Evolutionary conservation across 2,329 filamentous ascomycete species (phyloP).

Genomic region (Aureobasidium lini): DNA sequence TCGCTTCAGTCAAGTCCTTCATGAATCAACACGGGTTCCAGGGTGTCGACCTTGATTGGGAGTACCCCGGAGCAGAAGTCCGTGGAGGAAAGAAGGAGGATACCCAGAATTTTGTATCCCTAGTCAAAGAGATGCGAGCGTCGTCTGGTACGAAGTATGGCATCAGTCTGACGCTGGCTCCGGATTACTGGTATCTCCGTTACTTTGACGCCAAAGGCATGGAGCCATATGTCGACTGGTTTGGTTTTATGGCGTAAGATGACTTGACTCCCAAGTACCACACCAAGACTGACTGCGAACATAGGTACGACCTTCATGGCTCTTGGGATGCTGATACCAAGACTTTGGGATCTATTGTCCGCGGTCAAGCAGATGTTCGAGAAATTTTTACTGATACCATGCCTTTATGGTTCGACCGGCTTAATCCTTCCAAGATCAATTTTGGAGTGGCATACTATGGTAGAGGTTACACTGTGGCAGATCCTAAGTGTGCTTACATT

Average conservation of each 20-base stretch:
- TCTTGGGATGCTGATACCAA: constrained; percentile 33
- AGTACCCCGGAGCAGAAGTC: constrained; percentile 23
- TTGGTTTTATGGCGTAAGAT: constrained; percentile 35
- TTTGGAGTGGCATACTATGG: constrained; percentile 44
- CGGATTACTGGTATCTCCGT: constrained; percentile 26
- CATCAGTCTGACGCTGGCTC: constrained; percentile 19
- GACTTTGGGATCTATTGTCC: constrained; percentile 27
- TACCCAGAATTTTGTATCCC: constrained; percentile 30
- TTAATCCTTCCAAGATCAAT: constrained; percentile 38
- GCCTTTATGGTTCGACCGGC: constrained; percentile 36
- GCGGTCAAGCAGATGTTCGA: constrained; percentile 35
- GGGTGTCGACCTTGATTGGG: constrained; percentile 20
- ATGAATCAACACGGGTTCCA: constrained; percentile 18
- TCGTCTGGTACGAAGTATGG: constrained; percentile 24
- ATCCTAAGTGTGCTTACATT: constrained; percentile 17
- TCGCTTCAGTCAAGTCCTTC: constrained; percentile 2
- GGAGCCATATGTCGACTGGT: constrained; percentile 33
- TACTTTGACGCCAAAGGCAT: constrained; percentile 25
- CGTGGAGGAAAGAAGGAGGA: constrained; percentile 33
- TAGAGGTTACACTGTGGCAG: constrained; percentile 33
- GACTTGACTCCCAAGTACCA: too few species aligned
- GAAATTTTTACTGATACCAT: constrained; percentile 34
- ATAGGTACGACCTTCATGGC: constrained; percentile 29
- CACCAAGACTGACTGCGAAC: not conserved
- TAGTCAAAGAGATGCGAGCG: constrained; percentile 26